Evolutionary conservation across 192 early-diverging fungal species (phyloP).

Genomic region (Entophlyctis luteolus): DNA sequence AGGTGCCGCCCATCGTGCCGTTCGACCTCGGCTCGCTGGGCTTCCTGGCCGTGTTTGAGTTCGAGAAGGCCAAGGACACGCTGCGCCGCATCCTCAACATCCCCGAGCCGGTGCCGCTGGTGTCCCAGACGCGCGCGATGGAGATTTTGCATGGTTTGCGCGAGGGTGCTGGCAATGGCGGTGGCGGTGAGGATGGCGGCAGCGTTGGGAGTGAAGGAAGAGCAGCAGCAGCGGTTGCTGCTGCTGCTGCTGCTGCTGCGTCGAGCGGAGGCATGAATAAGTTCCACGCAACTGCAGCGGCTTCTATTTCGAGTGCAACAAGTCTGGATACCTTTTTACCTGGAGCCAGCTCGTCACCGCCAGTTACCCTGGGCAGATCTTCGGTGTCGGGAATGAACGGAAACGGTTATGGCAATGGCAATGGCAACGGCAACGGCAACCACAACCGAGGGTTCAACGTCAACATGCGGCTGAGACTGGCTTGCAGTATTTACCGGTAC

Average conservation of each 20-base stretch:
- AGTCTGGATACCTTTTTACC: no score
- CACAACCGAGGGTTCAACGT: conserved; percentile 53
- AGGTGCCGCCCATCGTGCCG: conserved; percentile 84
- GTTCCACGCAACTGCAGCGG: neutral
- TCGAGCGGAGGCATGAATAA: neutral
- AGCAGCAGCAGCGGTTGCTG: neutral
- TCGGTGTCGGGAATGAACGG: neutral
- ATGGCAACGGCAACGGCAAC: neutral
- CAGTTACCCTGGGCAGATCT: neutral
- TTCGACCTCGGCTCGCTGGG: conserved; percentile 90
- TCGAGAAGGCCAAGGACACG: conserved; percentile 57
- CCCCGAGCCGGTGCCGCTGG: neutral
- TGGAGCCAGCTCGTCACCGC: neutral
- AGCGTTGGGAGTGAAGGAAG: no score
- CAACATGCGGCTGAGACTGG: conserved; percentile 88
- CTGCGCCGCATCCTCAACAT: conserved; percentile 46
- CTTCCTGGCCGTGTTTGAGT: conserved; percentile 82
- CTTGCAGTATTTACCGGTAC: conserved; percentile 83
- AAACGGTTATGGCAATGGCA: neutral
- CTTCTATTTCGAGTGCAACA: neutral
- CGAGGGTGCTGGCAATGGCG: no score
- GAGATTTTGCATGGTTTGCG: no score
- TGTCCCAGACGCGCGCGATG: neutral
- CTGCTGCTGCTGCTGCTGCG: neutral
- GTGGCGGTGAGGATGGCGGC: no score